Evolutionary conservation across 108 stramenopile species (phyloP).

Genomic region (Schizochytrium sp.): DNA sequence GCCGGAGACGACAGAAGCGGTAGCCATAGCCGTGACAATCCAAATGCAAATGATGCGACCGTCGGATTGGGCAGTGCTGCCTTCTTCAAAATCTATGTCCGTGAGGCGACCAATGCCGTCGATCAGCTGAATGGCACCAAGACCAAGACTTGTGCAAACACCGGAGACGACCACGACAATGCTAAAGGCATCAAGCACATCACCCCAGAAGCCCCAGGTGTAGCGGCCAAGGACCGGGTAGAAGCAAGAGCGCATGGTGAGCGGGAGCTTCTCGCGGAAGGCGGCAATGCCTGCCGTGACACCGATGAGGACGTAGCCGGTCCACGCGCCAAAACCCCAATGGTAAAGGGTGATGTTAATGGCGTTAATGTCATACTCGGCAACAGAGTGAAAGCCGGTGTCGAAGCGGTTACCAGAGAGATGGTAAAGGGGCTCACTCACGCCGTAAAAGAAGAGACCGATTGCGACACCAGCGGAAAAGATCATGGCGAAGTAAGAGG

Average conservation of each 20-base stretch:
- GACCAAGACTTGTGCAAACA: slow-evolving; percentile 52
- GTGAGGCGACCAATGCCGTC: slow-evolving; percentile 32
- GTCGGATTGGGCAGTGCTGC: background rate
- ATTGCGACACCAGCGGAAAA: slow-evolving; percentile 56
- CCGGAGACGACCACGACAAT: slow-evolving; percentile 54
- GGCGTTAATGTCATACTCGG: slow-evolving; percentile 12
- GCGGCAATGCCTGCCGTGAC: slow-evolving; percentile 37
- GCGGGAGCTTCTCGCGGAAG: slow-evolving; percentile 41
- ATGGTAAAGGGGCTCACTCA: slow-evolving; percentile 43
- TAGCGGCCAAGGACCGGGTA: slow-evolving; percentile 55
- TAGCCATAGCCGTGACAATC: slow-evolving; percentile 50
- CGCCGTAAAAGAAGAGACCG: slow-evolving; percentile 54
- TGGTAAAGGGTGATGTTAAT: slow-evolving; percentile 50
- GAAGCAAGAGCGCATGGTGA: slow-evolving; percentile 53
- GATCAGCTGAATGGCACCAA: slow-evolving; percentile 50
- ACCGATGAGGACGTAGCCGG: slow-evolving; percentile 46
- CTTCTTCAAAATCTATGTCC: background rate
- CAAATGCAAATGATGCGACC: slow-evolving; percentile 35
- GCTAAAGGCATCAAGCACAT: slow-evolving; percentile 51
- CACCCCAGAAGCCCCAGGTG: slow-evolving; percentile 58
- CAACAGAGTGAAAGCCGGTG: background rate
- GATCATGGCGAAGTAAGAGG: slow-evolving; percentile 56
- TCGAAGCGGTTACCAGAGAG: background rate
- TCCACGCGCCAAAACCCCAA: slow-evolving; percentile 59
- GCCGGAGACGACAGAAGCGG: slow-evolving; percentile 51